A percentile compares a stretch with the other conserved stretches of the same genome.
These are phyloP conservation scores for Linum tenue DNA, from an alignment of 345 rosid species.

Conservation along the genomic window DNA sequence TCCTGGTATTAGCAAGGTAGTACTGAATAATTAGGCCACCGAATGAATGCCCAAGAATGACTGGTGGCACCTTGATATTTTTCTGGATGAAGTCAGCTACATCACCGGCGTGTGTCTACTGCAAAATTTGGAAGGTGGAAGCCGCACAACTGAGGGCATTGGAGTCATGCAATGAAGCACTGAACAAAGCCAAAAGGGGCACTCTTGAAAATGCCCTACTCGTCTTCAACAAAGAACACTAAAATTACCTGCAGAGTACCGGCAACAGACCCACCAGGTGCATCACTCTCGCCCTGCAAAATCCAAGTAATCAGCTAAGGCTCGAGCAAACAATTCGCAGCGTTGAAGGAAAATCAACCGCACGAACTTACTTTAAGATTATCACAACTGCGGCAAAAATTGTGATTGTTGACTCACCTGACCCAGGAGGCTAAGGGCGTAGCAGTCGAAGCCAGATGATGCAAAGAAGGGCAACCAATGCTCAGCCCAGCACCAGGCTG, in stretches of 20 bases:
- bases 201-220: not conserved
- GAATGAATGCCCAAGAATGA: constrained; percentile 80
- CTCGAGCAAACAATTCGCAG: not conserved
- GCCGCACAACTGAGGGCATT: constrained; percentile 11
- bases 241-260: constrained; percentile 68
- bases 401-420: constrained; percentile 37
- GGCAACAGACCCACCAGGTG: constrained; percentile 48
- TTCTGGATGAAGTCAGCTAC: constrained; percentile 60
- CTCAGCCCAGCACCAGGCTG: constrained; percentile 99
- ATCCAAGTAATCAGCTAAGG: not conserved
- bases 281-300: constrained; percentile 84
- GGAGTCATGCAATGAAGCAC: not conserved
- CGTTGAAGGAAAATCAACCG: too few relatives aligned
- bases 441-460: constrained; percentile 65
- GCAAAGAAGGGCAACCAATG: constrained; percentile 86
- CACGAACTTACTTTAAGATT: not conserved
- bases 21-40: constrained; percentile 82
- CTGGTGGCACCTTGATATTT: constrained; percentile 46
- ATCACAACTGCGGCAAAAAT: not conserved
- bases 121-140: constrained; percentile 23
- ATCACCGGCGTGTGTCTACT: constrained; percentile 89
- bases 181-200: not conserved
- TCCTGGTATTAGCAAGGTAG: constrained; percentile 52
- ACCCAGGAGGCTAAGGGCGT: constrained; percentile 67
- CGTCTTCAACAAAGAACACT: constrained; percentile 3